A percentile compares a stretch with the other conserved stretches of the same genome.
Evolutionary conservation across 2,329 filamentous ascomycete species (phyloP).

Genomic region (Lachnellula willkommii): DNA sequence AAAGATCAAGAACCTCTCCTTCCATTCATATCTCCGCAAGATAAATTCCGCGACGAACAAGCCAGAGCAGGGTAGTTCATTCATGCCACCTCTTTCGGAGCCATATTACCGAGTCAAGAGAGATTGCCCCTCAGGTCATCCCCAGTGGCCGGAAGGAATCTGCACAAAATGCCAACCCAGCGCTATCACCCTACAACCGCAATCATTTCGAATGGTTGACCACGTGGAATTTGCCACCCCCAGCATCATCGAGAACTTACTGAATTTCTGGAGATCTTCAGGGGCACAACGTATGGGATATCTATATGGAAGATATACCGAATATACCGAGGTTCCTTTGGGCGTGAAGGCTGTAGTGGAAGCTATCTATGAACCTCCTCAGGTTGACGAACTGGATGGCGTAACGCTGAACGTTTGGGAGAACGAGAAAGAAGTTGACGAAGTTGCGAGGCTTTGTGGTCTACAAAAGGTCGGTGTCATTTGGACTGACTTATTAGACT

Average conservation of each 20-base stretch:
- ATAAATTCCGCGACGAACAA: slow-evolving; percentile 96
- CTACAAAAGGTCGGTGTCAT: slow-evolving; percentile 87
- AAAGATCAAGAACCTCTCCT: slow-evolving; percentile 98
- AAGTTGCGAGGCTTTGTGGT: slow-evolving; percentile 75
- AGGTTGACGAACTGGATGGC: slow-evolving; percentile 82
- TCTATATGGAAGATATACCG: slow-evolving; percentile 82
- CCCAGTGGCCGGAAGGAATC: slow-evolving; percentile 90
- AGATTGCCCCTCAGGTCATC: slow-evolving; percentile 88
- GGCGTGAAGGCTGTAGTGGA: slow-evolving; percentile 95
- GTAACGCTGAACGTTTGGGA: slow-evolving; percentile 81
- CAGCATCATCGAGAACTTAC: slow-evolving; percentile 77
- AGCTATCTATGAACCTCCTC: slow-evolving; percentile 93
- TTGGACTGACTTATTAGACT: slow-evolving; percentile 85
- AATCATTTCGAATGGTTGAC: slow-evolving; percentile 93
- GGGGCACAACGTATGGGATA: slow-evolving; percentile 82
- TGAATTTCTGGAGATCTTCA: slow-evolving; percentile 86
- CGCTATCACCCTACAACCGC: slow-evolving; percentile 89
- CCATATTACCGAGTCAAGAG: slow-evolving; percentile 85
- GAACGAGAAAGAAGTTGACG: slow-evolving; percentile 75
- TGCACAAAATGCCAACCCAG: slow-evolving; percentile 98
- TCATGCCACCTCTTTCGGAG: slow-evolving; percentile 90
- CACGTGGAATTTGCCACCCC: slow-evolving; percentile 93
- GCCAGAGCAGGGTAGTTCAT: slow-evolving; percentile 86
- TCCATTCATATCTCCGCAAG: slow-evolving; percentile 90
- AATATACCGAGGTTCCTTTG: slow-evolving; percentile 87